phyloP scores from a whole-genome alignment of 2,329 filamentous ascomycete species.

The Aureobasidium sp. region DNA sequence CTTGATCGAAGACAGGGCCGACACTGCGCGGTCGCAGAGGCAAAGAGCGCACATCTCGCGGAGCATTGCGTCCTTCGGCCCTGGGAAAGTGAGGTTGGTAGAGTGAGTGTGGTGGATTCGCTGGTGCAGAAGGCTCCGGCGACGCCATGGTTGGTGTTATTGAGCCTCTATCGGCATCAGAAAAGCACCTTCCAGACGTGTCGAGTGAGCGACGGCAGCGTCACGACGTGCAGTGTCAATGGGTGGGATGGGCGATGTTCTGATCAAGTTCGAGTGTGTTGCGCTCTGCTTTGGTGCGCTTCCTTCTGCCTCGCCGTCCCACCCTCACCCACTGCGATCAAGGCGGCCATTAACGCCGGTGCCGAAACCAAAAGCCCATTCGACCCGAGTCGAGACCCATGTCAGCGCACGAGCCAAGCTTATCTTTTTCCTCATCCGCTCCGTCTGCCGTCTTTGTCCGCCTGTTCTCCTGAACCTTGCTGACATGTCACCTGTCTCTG shows the following conservation, averaged over 20 bases:
- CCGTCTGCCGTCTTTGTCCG: too few species aligned
- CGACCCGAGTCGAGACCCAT: too few species aligned
- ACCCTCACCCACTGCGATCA: too few species aligned
- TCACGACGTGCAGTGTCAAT: background rate
- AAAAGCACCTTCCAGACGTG: background rate
- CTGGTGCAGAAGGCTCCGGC: background rate
- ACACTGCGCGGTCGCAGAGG: conserved; percentile 7
- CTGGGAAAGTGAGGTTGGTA: conserved; percentile 14
- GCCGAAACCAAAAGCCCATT: too few species aligned
- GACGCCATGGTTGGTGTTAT: background rate
- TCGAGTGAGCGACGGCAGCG: background rate
- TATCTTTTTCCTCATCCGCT: too few species aligned
- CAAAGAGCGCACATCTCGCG: background rate
- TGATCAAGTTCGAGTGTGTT: too few species aligned
- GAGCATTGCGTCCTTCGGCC: background rate
- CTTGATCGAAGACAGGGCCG: conserved; percentile 12
- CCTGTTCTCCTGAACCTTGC: too few species aligned
- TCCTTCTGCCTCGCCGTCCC: too few species aligned
- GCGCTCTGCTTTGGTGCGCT: too few species aligned
- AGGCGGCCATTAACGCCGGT: too few species aligned
- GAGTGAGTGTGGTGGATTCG: background rate
- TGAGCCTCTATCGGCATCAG: background rate
- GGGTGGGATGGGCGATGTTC: background rate
- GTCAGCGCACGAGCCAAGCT: too few species aligned
- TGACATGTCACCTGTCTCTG: too few species aligned